Percentiles rank a stretch among this genome's conserved stretches.
phyloP scores from a whole-genome alignment of 2,329 filamentous ascomycete species.

The Podosphaera leucotricha region DNA sequence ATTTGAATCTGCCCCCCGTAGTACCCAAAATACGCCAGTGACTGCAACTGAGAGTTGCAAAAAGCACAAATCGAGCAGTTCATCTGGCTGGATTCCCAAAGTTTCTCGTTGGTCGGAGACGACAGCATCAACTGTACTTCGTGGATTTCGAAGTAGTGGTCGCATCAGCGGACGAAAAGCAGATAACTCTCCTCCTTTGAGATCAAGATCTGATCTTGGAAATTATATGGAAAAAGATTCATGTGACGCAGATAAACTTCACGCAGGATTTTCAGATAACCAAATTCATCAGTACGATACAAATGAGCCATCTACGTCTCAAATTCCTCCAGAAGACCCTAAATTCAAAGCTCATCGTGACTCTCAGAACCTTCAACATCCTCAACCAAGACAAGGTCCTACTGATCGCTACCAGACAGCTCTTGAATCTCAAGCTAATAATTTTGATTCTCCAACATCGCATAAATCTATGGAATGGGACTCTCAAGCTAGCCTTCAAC shows the following conservation, averaged over 20 bases:
- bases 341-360: conserved; percentile 68
- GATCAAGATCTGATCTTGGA: conserved; percentile 51
- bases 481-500: conserved; percentile 33
- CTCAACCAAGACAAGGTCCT: conserved; percentile 50
- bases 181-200: conserved; percentile 31
- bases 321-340: conserved; percentile 31
- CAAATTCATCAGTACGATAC: conserved; percentile 17
- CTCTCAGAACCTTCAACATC: conserved; percentile 57
- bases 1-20: conserved; percentile 22
- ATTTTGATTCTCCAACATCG: conserved; percentile 35
- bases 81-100: conserved; percentile 63
- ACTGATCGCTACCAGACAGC: conserved; percentile 52
- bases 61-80: conserved; percentile 73
- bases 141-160: conserved; percentile 47
- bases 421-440: conserved; percentile 48
- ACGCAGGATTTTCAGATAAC: conserved; percentile 30
- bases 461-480: conserved; percentile 39
- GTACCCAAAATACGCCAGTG: conserved; percentile 57
- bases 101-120: conserved; percentile 96
- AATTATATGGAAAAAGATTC: conserved; percentile 37
- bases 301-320: conserved; percentile 8
- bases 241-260: conserved; percentile 36
- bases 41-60: conserved; percentile 40
- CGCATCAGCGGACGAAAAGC: conserved; percentile 33
- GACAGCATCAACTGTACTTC: conserved; percentile 67